Conservation (phyloP, 1,139 yeast genomes). For the Scheffersomyces quercinus region DNA sequence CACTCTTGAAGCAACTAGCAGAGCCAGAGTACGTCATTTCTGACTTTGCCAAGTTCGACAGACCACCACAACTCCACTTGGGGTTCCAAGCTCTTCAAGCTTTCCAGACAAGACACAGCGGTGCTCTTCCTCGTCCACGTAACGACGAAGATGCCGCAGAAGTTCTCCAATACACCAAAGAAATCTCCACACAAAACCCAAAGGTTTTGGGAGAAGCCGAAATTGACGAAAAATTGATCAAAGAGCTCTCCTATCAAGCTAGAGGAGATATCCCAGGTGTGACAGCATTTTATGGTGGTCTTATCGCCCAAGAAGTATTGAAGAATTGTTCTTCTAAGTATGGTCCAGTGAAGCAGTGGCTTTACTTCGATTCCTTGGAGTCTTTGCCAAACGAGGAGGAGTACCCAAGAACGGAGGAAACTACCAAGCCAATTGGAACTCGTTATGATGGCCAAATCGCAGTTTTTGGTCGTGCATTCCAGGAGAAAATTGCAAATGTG, state of each 20-base stretch:
- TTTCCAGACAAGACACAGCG: conserved; percentile 63
- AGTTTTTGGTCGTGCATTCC: conserved; percentile 82
- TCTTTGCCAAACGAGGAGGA: conserved; percentile 67
- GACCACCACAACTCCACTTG: conserved; percentile 85
- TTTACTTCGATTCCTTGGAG: conserved; percentile 93
- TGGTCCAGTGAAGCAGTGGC: conserved; percentile 84
- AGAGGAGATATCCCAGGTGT: conserved; percentile 90
- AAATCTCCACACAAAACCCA: conserved; percentile 62
- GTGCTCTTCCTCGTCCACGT: conserved; percentile 74
- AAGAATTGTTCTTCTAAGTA: conserved; percentile 95
- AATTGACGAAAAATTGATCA: conserved; percentile 65
- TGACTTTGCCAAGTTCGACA: conserved; percentile 92
- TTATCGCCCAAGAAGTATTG: conserved; percentile 94
- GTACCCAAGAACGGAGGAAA: conserved; percentile 65
- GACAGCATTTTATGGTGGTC: conserved; percentile 90
- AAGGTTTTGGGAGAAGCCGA: conserved; percentile 51
- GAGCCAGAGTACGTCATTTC: conserved; percentile 80
- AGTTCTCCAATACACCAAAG: conserved; percentile 58
- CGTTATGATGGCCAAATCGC: conserved; percentile 95
- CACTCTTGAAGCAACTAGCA: conserved; percentile 62
- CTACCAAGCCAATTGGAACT: conserved; percentile 72
- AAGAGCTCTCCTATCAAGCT: conserved; percentile 79
- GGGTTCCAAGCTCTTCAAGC: conserved; percentile 89
- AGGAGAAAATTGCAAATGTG: conserved; percentile 69
- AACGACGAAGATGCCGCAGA: conserved; percentile 75